Base-by-base conservation (phyloP, 225 moss, liverwort and hornwort genomes). In the Bryum argenteum region DNA sequence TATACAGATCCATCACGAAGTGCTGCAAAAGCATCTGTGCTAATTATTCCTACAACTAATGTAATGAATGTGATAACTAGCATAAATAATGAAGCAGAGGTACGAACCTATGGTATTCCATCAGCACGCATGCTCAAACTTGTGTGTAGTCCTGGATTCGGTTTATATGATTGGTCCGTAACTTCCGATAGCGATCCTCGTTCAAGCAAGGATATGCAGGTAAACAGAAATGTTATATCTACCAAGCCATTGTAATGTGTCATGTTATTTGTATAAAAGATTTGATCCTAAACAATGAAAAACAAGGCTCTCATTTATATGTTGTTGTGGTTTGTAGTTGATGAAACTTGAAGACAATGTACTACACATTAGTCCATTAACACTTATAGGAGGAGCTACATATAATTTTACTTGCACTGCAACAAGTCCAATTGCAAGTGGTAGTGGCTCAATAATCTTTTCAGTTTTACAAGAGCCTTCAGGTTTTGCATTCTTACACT, bases 361-460 rank as follows among this genome's bases (percentile, higher is more conserved):
- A 14, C n/a, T 86, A 15, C 73, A 26, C 24, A 71, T 89, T 71
- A 70, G 79, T 51, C 81, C 83, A 1, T 74, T 74, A 20, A 75
- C 73, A 1, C 57, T 86, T n/a, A 63, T 89, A 19, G 68, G 70
- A 51, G 89, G 79, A 58, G 60, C 77, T 8, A 75, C 63, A 11
- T 89, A 86, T 38, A 83, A 28, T 5, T 65, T 89, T 21, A 83
- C 75, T 14, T 89, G 86, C 60, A 45, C 44, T 20, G 83, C 71
- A 44, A 72, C 52, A 33, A 78, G 43, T 54, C 47, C 37, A 8
- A 3, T 74, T 9, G 79, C 77, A 54, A 70, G 2, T 17, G 81
- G 75, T 0, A 76, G 6, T 14, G 85, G 79, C 16, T 73, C 81
- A 18, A 52, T 86, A 37, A 14, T 44, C 8, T 61, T 89, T 43